Percentiles rank a stretch among this genome's conserved stretches.
Conservation (phyloP, 768 basidiomycete genomes). For the Termitomyces sp. region DNA sequence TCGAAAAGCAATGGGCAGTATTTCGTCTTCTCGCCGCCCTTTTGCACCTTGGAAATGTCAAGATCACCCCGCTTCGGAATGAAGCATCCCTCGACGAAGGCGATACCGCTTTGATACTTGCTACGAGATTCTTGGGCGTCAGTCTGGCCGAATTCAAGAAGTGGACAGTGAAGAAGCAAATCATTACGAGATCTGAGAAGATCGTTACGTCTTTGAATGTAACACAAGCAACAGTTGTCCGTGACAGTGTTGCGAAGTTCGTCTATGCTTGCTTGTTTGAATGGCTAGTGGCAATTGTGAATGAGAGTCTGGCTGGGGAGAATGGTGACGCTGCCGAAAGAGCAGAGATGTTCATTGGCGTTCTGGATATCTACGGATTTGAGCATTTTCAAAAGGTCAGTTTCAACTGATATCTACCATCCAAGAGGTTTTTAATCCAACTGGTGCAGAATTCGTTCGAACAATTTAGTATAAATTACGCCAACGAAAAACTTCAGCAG, state of each 20-base stretch:
- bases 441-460: conserved; percentile 75
- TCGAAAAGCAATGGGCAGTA: conserved; percentile 98
- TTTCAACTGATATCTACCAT: background rate
- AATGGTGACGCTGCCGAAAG: conserved; percentile 83
- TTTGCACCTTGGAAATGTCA: conserved; percentile 97
- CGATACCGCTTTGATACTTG: conserved; percentile 72
- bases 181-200: conserved; percentile 91
- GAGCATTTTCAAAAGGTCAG: conserved; percentile 93
- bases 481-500: conserved; percentile 96
- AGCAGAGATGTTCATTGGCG: conserved; percentile 99
- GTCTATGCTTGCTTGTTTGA: conserved; percentile 98
- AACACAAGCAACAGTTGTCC: conserved; percentile 87
- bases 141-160: conserved; percentile 92
- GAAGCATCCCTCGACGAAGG: conserved; percentile 83
- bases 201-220: conserved; percentile 84
- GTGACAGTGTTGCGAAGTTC: conserved; percentile 97
- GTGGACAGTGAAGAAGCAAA: conserved; percentile 98
- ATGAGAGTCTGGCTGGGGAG: conserved; percentile 95
- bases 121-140: conserved; percentile 88
- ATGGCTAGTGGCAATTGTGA: conserved; percentile 96
- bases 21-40: conserved; percentile 91
- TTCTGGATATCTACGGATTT: conserved; percentile 96
- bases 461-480: conserved; percentile 99
- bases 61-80: conserved; percentile 71
- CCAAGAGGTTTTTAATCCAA: background rate